Evolutionary conservation across 768 basidiomycete genomes (phyloP).

Genomic region (Phylloporus sp.): DNA sequence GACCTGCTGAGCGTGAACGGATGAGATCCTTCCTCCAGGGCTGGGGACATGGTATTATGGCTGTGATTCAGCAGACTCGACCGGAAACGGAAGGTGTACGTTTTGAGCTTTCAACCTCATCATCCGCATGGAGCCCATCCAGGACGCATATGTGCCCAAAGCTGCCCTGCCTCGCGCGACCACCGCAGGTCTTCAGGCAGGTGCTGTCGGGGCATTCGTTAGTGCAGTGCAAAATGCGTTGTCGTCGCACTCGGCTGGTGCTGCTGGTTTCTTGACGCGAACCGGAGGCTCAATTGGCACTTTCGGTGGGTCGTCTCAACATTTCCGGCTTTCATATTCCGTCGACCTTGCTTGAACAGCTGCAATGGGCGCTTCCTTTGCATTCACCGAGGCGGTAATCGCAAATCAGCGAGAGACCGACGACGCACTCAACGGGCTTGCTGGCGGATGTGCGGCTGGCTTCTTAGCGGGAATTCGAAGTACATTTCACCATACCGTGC

Average conservation of each 20-base stretch:
- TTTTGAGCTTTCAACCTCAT: constrained; percentile 6
- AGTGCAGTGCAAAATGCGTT: constrained; percentile 78
- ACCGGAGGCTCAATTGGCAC: constrained; percentile 87
- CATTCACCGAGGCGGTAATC: constrained; percentile 71
- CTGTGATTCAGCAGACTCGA: constrained; percentile 8
- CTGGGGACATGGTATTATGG: constrained; percentile 6
- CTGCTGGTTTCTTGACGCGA: constrained; percentile 80
- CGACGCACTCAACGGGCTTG: constrained; percentile 78
- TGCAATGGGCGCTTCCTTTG: constrained; percentile 85
- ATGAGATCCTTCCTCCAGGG: constrained; percentile 7
- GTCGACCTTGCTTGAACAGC: constrained; percentile 41
- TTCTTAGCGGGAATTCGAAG: constrained; percentile 85
- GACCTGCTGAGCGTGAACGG: constrained; percentile 42
- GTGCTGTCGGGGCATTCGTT: constrained; percentile 60
- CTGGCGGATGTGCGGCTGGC: constrained; percentile 89
- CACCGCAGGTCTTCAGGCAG: constrained; percentile 57
- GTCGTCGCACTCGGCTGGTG: constrained; percentile 69
- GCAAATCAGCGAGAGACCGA: constrained; percentile 77
- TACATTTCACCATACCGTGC: constrained; percentile 32
- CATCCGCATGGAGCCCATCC: constrained; percentile 19
- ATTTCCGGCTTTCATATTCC: background rate
- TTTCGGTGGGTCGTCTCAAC: constrained; percentile 59
- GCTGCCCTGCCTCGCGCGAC: constrained; percentile 53
- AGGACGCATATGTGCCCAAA: constrained; percentile 43
- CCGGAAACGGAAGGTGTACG: constrained; percentile 22